A percentile compares a stretch with the other conserved stretches of the same genome.
Evolutionary conservation across 2,329 filamentous ascomycete genomes (phyloP).

Genomic region (Lecanoromycetidae sp.): DNA sequence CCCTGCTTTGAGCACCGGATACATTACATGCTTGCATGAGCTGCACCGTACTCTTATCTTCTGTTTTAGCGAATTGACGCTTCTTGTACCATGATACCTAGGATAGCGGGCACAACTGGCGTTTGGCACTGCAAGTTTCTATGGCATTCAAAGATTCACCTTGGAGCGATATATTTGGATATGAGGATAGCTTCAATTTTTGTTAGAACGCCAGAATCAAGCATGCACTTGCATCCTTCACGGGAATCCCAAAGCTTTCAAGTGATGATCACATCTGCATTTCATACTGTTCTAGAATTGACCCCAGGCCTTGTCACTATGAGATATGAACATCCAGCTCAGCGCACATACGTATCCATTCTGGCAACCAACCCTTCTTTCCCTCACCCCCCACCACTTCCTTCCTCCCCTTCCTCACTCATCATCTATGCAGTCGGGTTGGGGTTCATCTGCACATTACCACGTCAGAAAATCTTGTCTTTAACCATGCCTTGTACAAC

Average conservation of each 20-base stretch:
- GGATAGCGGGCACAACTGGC: neutral
- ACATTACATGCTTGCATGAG: too few species aligned
- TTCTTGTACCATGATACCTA: neutral
- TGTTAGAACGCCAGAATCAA: too few species aligned
- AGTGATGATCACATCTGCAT: neutral
- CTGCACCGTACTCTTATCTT: too few species aligned
- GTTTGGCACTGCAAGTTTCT: neutral
- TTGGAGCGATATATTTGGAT: too few species aligned
- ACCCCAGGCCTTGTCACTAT: neutral
- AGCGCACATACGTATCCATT: neutral
- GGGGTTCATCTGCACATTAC: slow-evolving; percentile 63
- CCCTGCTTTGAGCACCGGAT: too few species aligned
- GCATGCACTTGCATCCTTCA: too few species aligned
- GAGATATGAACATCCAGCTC: neutral
- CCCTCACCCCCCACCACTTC: neutral
- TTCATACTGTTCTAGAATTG: neutral
- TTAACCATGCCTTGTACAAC: neutral
- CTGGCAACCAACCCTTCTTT: neutral
- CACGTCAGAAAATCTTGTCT: neutral
- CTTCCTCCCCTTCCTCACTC: neutral
- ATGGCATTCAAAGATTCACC: too few species aligned
- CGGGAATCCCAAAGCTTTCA: too few species aligned
- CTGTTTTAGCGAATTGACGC: neutral
- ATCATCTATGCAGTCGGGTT: slow-evolving; percentile 56
- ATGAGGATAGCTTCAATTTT: too few species aligned